Conservation (phyloP, 805 yeast genomes). For the Hanseniaspora lindneri region DNA sequence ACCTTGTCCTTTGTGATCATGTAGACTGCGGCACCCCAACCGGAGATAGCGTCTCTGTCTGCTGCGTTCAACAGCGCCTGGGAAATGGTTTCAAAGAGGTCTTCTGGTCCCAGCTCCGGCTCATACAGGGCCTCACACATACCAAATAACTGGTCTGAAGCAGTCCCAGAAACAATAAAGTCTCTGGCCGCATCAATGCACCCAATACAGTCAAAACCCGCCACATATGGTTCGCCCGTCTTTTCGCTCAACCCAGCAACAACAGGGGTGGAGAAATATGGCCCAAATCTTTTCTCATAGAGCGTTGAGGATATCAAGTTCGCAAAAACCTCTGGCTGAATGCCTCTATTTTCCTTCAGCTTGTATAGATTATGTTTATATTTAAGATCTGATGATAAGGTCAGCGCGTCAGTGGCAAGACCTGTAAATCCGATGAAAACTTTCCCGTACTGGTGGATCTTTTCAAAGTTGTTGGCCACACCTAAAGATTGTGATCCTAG, state of each 20-base stretch:
- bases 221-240: constrained; percentile 73
- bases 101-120: constrained; percentile 87
- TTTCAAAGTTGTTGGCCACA: constrained; percentile 83
- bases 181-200: constrained; percentile 92
- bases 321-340: constrained; percentile 90
- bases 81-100: constrained; percentile 85
- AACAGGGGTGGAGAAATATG: constrained; percentile 91
- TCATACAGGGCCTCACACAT: constrained; percentile 97
- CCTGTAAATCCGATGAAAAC: constrained; percentile 90
- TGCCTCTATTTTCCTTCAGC: constrained; percentile 77
- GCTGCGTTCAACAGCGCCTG: constrained; percentile 90
- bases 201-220: constrained; percentile 93
- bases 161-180: constrained; percentile 92
- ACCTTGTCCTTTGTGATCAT: constrained; percentile 86
- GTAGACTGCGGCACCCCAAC: constrained; percentile 97
- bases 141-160: constrained; percentile 91
- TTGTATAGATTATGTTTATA: constrained; percentile 79
- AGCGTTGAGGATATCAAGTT: constrained; percentile 81
- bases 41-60: constrained; percentile 93
- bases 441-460: constrained; percentile 75
- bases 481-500: constrained; percentile 90
- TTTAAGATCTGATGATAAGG: constrained; percentile 70
- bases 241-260: constrained; percentile 89
- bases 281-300: constrained; percentile 87
- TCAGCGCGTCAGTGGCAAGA: constrained; percentile 83